Evolutionary conservation across 495 filamentous ascomycete genomes (phyloP), one percentile per base, ranked within the genome.

Genomic region (Aspergillus funiculosus): DNA sequence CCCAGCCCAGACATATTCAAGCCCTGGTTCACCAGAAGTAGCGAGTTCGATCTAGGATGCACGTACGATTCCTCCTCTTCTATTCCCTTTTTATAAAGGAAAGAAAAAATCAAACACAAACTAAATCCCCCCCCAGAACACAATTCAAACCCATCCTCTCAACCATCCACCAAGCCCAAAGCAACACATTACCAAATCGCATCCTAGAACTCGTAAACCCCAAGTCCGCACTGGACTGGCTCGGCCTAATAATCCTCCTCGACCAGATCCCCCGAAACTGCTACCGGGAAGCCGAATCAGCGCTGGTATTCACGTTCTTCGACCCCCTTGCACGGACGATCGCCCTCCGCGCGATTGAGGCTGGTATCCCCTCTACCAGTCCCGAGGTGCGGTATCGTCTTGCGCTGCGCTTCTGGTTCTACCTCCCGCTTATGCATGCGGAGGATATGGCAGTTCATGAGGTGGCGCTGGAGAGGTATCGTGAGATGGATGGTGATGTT

Each of bases 261-360:
- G 63, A 66, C 20, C 63, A 66, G 17, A 34, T 64, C 5, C 44
- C 63, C 7, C 57, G 63, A 4, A 66, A 66, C 37, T 66, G 63
- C 52, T 62, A 59, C 49, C 55, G 63, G 7, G 61, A 56, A 11
- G 42, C 43, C 9, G 53, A 57, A 13, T 52, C 63, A 3, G 63
- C 57, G 34, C 9, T 58, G 2, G 63, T 63, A 1, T 66, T 62
- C 34, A 50, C 30, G 0, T 50, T 43, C 3, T 66, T 64, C 22
- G 63, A 66, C 29, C 63, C 61, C 0, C 26, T 66, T 2, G 61
- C 61, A 1, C 46, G 44, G 26, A 46, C 46, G 2, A 45, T 66
- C 19, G 59, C 61, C 6, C 8, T 59, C 0, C 45, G 42, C 6
- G 63, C 59, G 1, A 41, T 64, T 11, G 37, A 49, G 11, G 19